phyloP scores from a whole-genome alignment of 495 filamentous ascomycete genomes.

The Amniculicola lignicola region DNA sequence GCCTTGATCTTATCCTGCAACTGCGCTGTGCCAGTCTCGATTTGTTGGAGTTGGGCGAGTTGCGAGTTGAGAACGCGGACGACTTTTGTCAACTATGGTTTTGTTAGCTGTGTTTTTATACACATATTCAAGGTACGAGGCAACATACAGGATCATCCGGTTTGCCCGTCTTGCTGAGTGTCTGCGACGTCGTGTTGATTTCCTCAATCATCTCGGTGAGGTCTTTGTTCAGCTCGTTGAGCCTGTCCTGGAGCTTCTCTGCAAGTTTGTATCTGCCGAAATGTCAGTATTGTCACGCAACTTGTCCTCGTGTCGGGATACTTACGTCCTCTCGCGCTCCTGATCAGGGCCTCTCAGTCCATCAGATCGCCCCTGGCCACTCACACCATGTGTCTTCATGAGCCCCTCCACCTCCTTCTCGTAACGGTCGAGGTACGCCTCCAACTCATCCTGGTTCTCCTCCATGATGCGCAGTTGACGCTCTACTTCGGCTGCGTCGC shows the following conservation, averaged over 20 bases:
- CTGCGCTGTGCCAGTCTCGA: conserved; percentile 78
- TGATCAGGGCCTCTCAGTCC: conserved; percentile 80
- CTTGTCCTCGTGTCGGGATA: conserved; percentile 10
- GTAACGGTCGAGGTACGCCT: conserved; percentile 78
- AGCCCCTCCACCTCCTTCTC: conserved; percentile 85
- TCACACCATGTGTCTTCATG: conserved; percentile 63
- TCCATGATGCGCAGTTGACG: conserved; percentile 83
- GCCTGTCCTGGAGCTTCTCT: conserved; percentile 78
- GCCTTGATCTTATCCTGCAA: conserved; percentile 73
- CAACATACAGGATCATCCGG: conserved; percentile 84
- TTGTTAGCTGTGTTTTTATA: conserved; percentile 27
- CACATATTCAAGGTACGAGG: conserved; percentile 1
- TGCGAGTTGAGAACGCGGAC: conserved; percentile 92
- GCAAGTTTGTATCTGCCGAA: conserved; percentile 55
- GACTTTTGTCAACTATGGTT: conserved; percentile 78
- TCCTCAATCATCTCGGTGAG: conserved; percentile 94
- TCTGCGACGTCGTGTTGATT: conserved; percentile 82
- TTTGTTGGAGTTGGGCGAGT: conserved; percentile 80
- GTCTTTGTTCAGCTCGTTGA: conserved; percentile 90
- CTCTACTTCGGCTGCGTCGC: conserved; percentile 85
- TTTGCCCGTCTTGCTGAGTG: conserved; percentile 81
- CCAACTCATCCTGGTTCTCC: conserved; percentile 84
- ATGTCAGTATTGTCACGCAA: conserved; percentile 7
- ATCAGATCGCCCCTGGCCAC: conserved; percentile 47
- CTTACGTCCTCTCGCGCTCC: conserved; percentile 84